Conservation (phyloP, 495 filamentous ascomycete species). For the Penicillium goetzii region DNA sequence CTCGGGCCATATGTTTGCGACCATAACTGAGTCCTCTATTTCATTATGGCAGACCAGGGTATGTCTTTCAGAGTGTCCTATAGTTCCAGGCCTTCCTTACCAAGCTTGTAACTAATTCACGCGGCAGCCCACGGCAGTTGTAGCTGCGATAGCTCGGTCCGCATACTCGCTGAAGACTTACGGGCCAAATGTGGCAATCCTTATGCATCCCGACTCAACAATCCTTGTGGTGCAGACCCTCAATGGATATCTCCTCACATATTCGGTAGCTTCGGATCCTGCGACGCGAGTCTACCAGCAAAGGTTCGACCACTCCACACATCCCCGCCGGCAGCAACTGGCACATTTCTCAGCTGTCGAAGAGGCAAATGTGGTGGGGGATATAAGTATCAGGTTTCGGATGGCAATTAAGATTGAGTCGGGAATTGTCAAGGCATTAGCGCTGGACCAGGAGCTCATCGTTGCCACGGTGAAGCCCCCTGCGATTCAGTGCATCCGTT, state of each 20-base stretch:
- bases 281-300: conserved; percentile 83
- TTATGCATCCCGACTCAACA: conserved; percentile 87
- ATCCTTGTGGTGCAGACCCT: conserved; percentile 92
- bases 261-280: conserved; percentile 85
- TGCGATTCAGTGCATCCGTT: conserved; percentile 94
- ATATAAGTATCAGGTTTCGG: conserved; percentile 87
- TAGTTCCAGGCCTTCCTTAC: not conserved
- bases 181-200: conserved; percentile 78
- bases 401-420: conserved; percentile 99
- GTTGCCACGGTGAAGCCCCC: conserved; percentile 93
- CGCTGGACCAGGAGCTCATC: conserved; percentile 89
- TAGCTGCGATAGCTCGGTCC: conserved; percentile 84
- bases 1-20: conserved; percentile 84
- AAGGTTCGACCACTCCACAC: conserved; percentile 69
- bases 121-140: conserved; percentile 80
- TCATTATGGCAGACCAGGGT: conserved; percentile 96
- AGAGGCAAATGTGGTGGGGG: conserved; percentile 77
- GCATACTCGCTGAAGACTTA: conserved; percentile 76
- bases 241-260: conserved; percentile 89
- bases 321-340: conserved; percentile 72
- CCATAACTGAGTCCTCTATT: conserved; percentile 79
- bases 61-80: conserved; percentile 28
- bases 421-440: conserved; percentile 84
- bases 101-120: conserved; percentile 35
- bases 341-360: conserved; percentile 62